These are phyloP conservation scores for Linum lewisii DNA, from an alignment of 345 rosid genomes.

Conservation along the genomic window DNA sequence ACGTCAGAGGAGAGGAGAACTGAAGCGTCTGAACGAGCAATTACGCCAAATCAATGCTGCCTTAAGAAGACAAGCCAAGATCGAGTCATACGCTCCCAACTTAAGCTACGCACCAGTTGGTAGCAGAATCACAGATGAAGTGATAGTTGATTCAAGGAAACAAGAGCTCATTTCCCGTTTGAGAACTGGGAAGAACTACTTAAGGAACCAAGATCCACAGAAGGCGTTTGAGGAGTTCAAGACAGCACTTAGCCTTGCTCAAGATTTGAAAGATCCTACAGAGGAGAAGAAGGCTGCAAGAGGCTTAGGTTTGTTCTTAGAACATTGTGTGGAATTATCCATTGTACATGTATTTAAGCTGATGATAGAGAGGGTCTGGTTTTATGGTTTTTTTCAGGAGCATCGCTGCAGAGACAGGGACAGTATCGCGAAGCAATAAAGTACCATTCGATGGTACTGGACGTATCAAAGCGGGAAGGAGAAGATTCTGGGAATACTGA, in stretches of 20 bases:
- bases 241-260: slow-evolving; percentile 70
- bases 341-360: background rate
- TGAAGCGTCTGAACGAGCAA: slow-evolving; percentile 60
- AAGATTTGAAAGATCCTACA: slow-evolving; percentile 49
- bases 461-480: slow-evolving; percentile 57
- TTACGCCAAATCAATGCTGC: slow-evolving; percentile 88
- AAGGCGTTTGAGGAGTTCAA: slow-evolving; percentile 69
- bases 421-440: slow-evolving; percentile 69
- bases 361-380: background rate
- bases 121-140: slow-evolving; percentile 52
- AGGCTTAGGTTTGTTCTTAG: slow-evolving; percentile 55
- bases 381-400: slow-evolving; percentile 37
- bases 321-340: background rate
- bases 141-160: slow-evolving; percentile 73
- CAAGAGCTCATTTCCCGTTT: slow-evolving; percentile 61
- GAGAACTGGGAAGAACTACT: slow-evolving; percentile 72
- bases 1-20: slow-evolving; percentile 71
- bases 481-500: slow-evolving; percentile 88
- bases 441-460: slow-evolving; percentile 68
- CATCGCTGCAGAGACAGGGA: slow-evolving; percentile 86
- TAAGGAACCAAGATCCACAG: slow-evolving; percentile 77
- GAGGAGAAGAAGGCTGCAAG: slow-evolving; percentile 93
- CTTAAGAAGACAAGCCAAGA: slow-evolving; percentile 86
- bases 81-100: slow-evolving; percentile 86
- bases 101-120: slow-evolving; percentile 88